Evolutionary conservation across 345 rosid species (phyloP).

Genomic region (Crucihimalaya himalaica): DNA sequence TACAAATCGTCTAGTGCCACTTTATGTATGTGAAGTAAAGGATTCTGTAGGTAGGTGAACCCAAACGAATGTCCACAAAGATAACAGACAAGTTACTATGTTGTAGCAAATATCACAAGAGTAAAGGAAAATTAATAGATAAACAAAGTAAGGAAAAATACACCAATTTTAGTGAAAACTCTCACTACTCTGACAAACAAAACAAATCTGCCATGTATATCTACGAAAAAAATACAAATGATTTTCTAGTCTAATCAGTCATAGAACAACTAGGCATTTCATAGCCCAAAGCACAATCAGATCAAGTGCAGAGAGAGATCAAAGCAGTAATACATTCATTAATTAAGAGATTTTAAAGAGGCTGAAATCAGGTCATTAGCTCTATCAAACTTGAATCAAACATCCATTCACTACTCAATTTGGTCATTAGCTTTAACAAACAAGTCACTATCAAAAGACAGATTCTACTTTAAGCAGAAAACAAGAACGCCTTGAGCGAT

Average conservation of each 20-base stretch:
- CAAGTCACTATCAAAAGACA: conserved; percentile 4
- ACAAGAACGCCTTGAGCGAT: neutral
- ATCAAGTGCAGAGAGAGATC: conserved; percentile 57
- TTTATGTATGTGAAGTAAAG: conserved; percentile 18
- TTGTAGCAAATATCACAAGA: neutral
- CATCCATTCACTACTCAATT: conserved; percentile 69
- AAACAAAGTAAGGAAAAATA: conserved; percentile 18
- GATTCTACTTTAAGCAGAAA: neutral
- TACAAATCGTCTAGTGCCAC: conserved; percentile 21
- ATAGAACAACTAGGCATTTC: conserved; percentile 55
- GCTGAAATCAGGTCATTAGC: conserved; percentile 85
- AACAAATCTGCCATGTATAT: conserved; percentile 40
- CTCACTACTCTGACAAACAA: conserved; percentile 38
- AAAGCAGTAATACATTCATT: conserved; percentile 81
- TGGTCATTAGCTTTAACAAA: conserved; percentile 50
- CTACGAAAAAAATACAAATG: conserved; percentile 41
- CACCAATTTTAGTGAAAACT: conserved; percentile 33
- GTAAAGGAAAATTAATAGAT: neutral
- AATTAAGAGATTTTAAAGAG: conserved; percentile 61
- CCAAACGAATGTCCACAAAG: conserved; percentile 16
- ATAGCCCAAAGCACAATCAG: conserved; percentile 61
- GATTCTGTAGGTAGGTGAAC: neutral
- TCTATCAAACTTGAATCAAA: conserved; percentile 93
- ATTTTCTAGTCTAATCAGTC: conserved; percentile 49
- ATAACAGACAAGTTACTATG: conserved; percentile 1